These are phyloP conservation scores for Tetragonia tetragonoides DNA, from an alignment of 148 eudicot genomes.

Conservation along the genomic window DNA sequence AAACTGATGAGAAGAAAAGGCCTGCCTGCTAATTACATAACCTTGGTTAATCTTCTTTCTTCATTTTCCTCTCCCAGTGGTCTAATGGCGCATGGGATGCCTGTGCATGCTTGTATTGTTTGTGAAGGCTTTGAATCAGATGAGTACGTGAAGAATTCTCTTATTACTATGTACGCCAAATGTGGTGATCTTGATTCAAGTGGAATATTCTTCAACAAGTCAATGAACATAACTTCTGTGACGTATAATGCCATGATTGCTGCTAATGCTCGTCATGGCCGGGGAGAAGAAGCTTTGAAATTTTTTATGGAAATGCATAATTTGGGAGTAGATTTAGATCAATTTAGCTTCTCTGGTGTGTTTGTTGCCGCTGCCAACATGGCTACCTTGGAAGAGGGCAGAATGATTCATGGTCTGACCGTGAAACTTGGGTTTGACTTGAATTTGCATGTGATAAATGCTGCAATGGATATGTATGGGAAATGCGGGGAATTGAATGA, in stretches of 20 bases:
- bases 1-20: constrained; percentile 44
- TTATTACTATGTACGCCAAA: constrained; percentile 79
- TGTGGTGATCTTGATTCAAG: constrained; percentile 75
- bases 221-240: constrained; percentile 42
- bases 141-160: constrained; percentile 72
- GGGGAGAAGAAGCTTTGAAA: constrained; percentile 62
- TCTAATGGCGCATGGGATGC: constrained; percentile 50
- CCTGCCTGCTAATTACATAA: constrained; percentile 53
- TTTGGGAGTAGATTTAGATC: constrained; percentile 44
- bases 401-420: constrained; percentile 59
- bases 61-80: constrained; percentile 38
- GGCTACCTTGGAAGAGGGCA: constrained; percentile 69
- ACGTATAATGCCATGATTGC: constrained; percentile 76
- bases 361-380: constrained; percentile 70
- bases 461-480: constrained; percentile 82
- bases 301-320: constrained; percentile 54
- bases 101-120: constrained; percentile 56
- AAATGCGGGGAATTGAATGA: constrained; percentile 72
- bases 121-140: constrained; percentile 51
- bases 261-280: constrained; percentile 68
- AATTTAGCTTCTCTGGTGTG: constrained; percentile 69
- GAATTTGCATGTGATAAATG: constrained; percentile 45
- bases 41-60: constrained; percentile 58
- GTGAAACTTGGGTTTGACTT: constrained; percentile 53
- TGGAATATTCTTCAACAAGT: constrained; percentile 39